phyloP scores from a whole-genome alignment of 2,329 filamentous ascomycete species.

The Trichocomaceae sp. region DNA sequence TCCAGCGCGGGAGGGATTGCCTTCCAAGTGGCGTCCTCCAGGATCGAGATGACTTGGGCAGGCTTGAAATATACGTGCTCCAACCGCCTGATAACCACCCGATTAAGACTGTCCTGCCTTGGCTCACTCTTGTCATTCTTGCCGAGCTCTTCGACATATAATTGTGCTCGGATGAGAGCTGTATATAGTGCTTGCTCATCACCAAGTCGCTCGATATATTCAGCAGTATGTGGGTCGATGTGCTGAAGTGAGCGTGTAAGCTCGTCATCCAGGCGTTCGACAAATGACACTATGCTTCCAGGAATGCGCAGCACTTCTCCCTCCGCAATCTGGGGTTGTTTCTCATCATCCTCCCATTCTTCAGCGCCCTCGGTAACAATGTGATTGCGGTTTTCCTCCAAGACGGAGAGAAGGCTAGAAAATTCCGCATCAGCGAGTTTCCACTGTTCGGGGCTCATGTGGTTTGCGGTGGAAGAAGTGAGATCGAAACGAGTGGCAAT shows the following conservation, averaged over 20 bases:
- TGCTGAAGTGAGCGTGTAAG: slow-evolving; percentile 93
- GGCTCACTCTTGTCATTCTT: slow-evolving; percentile 63
- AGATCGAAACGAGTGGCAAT: slow-evolving; percentile 94
- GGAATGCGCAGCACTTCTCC: slow-evolving; percentile 84
- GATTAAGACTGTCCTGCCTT: slow-evolving; percentile 82
- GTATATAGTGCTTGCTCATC: slow-evolving; percentile 90
- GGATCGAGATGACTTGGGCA: slow-evolving; percentile 81
- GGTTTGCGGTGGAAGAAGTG: slow-evolving; percentile 62
- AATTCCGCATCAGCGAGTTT: slow-evolving; percentile 89
- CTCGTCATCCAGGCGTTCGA: slow-evolving; percentile 94
- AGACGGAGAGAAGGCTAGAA: slow-evolving; percentile 64
- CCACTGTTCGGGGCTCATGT: slow-evolving; percentile 96
- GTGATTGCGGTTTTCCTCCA: slow-evolving; percentile 72
- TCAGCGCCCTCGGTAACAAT: slow-evolving; percentile 87
- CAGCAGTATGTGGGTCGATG: slow-evolving; percentile 96
- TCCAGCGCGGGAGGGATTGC: slow-evolving; percentile 62
- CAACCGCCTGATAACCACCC: slow-evolving; percentile 84
- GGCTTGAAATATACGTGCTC: slow-evolving; percentile 99
- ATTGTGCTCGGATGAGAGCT: slow-evolving; percentile 76
- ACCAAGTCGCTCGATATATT: slow-evolving; percentile 91
- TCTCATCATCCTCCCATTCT: slow-evolving; percentile 99
- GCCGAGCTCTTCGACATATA: slow-evolving; percentile 79
- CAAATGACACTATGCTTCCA: slow-evolving; percentile 87
- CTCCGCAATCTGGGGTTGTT: slow-evolving; percentile 65
- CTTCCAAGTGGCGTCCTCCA: slow-evolving; percentile 94